These are phyloP conservation scores for Neurospora sp. DNA, from an alignment of 495 filamentous ascomycete species.

Conservation along the genomic window DNA sequence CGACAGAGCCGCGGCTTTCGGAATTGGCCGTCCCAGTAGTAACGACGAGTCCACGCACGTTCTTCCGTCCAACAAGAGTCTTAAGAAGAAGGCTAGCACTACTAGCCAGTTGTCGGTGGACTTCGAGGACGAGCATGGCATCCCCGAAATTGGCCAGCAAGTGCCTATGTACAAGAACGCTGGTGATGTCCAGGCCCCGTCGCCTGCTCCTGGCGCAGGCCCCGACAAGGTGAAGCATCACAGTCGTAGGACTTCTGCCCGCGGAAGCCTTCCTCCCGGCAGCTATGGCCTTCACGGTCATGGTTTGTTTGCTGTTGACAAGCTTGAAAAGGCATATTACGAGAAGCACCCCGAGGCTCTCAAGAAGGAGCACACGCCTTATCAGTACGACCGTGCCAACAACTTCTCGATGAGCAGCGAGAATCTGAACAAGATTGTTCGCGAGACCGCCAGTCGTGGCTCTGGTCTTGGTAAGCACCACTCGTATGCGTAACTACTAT, in stretches of 20 bases:
- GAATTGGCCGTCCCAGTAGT: conserved; percentile 56
- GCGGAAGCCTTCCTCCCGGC: conserved; percentile 50
- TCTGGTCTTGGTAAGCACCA: conserved; percentile 50
- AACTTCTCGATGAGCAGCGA: conserved; percentile 86
- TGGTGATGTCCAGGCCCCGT: conserved; percentile 93
- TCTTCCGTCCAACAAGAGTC: conserved; percentile 23
- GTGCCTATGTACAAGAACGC: conserved; percentile 93
- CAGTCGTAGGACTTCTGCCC: conserved; percentile 42
- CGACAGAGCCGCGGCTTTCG: conserved; percentile 66
- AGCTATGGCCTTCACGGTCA: conserved; percentile 86
- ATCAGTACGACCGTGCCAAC: conserved; percentile 50
- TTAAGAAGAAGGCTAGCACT: conserved; percentile 55
- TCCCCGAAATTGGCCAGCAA: conserved; percentile 78
- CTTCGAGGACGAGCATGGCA: conserved; percentile 63
- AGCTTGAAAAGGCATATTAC: conserved; percentile 80
- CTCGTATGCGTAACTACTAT: background rate
- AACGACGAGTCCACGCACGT: conserved; percentile 29
- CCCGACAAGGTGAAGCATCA: conserved; percentile 49
- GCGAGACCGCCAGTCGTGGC: conserved; percentile 54
- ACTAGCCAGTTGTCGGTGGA: conserved; percentile 44
- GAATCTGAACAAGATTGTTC: conserved; percentile 83
- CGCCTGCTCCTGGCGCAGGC: conserved; percentile 55
- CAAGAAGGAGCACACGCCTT: conserved; percentile 51
- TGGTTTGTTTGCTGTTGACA: conserved; percentile 55
- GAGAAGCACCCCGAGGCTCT: conserved; percentile 76